phyloP scores from a whole-genome alignment of 2,329 filamentous ascomycete species.

The Aspergillus oerlinghausenensis region DNA sequence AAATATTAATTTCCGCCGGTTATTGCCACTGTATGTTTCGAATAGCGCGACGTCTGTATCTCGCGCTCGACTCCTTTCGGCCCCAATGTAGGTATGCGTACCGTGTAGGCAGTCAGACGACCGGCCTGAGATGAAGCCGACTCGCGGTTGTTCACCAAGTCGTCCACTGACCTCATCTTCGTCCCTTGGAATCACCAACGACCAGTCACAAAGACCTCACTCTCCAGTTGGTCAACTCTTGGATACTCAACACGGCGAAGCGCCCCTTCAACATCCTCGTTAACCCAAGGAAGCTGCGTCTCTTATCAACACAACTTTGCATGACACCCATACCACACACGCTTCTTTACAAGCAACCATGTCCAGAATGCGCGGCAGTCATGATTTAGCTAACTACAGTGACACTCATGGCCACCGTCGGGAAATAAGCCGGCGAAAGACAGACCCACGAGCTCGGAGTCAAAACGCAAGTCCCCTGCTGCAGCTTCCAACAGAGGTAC shows the following conservation, averaged over 20 bases:
- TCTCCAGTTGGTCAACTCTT: neutral
- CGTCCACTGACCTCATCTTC: neutral
- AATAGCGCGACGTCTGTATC: too few relatives aligned
- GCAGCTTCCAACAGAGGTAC: conserved; percentile 11
- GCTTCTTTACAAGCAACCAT: neutral
- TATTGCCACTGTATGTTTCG: too few relatives aligned
- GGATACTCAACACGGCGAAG: neutral
- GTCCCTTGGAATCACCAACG: neutral
- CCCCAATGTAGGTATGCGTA: neutral
- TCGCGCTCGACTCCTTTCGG: too few relatives aligned
- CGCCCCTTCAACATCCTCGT: neutral
- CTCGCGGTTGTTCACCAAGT: neutral
- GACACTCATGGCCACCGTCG: neutral
- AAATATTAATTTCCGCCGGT: neutral
- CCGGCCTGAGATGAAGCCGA: too few relatives aligned
- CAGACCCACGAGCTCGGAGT: neutral
- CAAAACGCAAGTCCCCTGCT: neutral
- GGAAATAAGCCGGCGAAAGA: neutral
- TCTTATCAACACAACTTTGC: neutral
- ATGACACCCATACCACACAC: neutral
- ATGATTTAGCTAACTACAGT: neutral
- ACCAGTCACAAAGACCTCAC: neutral
- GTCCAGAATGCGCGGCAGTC: neutral
- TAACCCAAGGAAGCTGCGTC: neutral
- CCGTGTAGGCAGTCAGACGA: neutral